Conservation (phyloP, 148 eudicot genomes). For the Cornus suecica region DNA sequence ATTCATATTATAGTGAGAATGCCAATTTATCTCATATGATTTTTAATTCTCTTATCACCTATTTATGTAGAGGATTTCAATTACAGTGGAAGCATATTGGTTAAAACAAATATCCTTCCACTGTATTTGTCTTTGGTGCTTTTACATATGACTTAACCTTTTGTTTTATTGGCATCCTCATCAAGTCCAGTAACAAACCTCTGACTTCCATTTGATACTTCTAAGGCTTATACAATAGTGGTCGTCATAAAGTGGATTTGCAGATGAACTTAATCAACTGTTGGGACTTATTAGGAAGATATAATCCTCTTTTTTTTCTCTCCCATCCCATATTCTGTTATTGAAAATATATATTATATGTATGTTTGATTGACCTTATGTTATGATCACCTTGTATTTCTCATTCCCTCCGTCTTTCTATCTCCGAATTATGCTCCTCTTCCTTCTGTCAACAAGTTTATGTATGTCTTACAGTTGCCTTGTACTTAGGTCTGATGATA, state of each 20-base stretch:
- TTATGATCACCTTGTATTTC: not conserved
- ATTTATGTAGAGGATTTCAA: not conserved
- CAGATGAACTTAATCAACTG: too few relatives aligned
- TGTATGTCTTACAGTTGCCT: conserved; percentile 4
- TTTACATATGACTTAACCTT: too few relatives aligned
- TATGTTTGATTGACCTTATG: not conserved
- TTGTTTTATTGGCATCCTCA: too few relatives aligned
- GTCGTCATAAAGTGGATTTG: not conserved
- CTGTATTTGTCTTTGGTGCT: not conserved
- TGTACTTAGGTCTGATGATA: conserved; percentile 4
- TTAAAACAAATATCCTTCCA: too few relatives aligned
- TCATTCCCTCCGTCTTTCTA: not conserved
- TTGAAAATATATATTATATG: not conserved
- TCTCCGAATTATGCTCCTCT: not conserved
- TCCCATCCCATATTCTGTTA: not conserved
- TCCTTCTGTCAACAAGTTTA: not conserved
- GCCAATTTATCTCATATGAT: not conserved
- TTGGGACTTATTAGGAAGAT: too few relatives aligned
- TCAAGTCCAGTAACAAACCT: too few relatives aligned
- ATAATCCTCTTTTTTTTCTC: not conserved
- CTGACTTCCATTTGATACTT: not conserved
- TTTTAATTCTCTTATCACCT: too few relatives aligned
- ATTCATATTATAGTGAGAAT: not conserved
- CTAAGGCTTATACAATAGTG: not conserved
- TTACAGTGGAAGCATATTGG: not conserved